Evolutionary conservation across 441 rosid genomes (phyloP).

Genomic region (Rhodomyrtus psidioides): DNA sequence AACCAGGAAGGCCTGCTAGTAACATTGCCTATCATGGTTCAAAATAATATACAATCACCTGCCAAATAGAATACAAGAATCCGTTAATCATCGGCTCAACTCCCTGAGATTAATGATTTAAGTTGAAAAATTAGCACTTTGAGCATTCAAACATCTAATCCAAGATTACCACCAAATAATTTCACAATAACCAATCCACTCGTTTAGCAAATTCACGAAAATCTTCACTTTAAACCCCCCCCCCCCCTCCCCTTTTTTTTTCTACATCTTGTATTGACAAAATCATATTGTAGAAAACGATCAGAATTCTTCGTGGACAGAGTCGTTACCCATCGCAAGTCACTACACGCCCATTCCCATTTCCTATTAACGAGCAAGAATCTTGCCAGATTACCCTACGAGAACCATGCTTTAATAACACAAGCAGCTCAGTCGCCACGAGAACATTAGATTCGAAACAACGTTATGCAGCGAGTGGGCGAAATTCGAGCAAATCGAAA

Average conservation of each 20-base stretch:
- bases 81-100: neutral
- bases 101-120: neutral
- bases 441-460: neutral
- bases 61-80: neutral
- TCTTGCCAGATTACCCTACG: neutral
- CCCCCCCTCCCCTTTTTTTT: too few species aligned
- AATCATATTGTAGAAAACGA: neutral
- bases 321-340: neutral
- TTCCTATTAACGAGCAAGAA: neutral
- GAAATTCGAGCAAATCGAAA: neutral
- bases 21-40: conserved; percentile 2
- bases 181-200: neutral
- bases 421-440: neutral
- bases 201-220: neutral
- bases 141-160: neutral
- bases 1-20: conserved; percentile 19
- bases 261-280: neutral
- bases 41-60: conserved; percentile 3
- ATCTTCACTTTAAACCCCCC: neutral
- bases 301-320: neutral
- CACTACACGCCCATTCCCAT: neutral
- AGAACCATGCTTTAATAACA: neutral
- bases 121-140: neutral
- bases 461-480: neutral
- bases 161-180: neutral